Evolutionary conservation across 805 yeast genomes (phyloP).

Genomic region (Candida hungchunana): DNA sequence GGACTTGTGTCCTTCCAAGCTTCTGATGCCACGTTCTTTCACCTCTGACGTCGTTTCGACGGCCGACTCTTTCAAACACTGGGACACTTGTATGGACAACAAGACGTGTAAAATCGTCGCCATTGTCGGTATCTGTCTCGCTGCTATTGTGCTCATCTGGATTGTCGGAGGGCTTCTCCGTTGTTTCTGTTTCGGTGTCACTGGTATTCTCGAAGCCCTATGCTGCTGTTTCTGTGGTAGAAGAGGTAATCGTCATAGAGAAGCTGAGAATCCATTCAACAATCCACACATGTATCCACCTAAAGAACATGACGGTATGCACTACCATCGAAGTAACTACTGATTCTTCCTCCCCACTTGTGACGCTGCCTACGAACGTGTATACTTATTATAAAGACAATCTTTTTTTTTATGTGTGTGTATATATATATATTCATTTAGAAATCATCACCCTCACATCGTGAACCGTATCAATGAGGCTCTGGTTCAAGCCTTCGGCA

Average conservation of each 20-base stretch:
- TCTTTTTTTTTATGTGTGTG: too few relatives aligned
- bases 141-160: conserved; percentile 51
- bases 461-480: conserved; percentile 18
- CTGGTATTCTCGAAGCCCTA: conserved; percentile 44
- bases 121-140: conserved; percentile 66
- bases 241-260: conserved; percentile 4
- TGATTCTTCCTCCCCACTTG: conserved; percentile 3
- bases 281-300: conserved; percentile 23
- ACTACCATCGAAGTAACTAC: conserved; percentile 7
- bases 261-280: conserved; percentile 12
- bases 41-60: conserved; percentile 28
- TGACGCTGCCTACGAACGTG: too few relatives aligned
- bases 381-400: too few relatives aligned
- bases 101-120: conserved; percentile 71
- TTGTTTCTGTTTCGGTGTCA: conserved; percentile 55
- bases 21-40: conserved; percentile 10
- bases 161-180: conserved; percentile 49
- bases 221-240: conserved; percentile 45
- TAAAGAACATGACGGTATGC: conserved; percentile 10
- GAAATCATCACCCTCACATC: conserved; percentile 20
- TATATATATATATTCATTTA: too few relatives aligned
- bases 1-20: conserved; percentile 15
- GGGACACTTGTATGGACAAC: conserved; percentile 82
- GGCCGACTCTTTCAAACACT: conserved; percentile 48
- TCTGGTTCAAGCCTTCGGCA: conserved; percentile 12